Base-by-base conservation (phyloP, 371 early-diverging fungal species). In the Mortierella sp. region DNA sequence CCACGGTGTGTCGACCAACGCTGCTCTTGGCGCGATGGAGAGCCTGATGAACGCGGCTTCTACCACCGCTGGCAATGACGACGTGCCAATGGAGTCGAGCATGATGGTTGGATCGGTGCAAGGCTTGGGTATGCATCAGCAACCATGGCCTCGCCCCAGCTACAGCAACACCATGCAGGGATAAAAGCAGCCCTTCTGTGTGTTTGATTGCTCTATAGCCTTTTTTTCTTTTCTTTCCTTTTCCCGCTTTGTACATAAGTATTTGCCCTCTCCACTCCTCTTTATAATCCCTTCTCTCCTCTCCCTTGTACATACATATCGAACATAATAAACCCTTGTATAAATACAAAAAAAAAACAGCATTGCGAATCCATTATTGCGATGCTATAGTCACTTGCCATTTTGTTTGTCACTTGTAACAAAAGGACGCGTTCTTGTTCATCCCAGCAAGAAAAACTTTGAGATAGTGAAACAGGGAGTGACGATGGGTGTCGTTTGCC, bases 81-180 rank as follows among this genome's bases (percentile, higher is more conserved):
- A 81, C 63, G 71, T 78, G 48, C 18, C 72, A 27, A 82, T 82
- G 82, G 65, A 35, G 4, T 72, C 71, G 7, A 51, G 10, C 32
- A 48, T 49, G 72, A 32, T 48, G 14, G 32, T 32, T 48, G 21
- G 74, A 56, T 18, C 49, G 38, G 70, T n/a, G 41, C 54, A 68
- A 14, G n/a, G 54, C 56, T 32, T 35, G 49, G 38, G 43, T 60
- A 72, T 65, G 49, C 54, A 35, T 24, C 78, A 56, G 63, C 81
- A 76, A 41, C 54, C 49, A 46, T 81, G 81, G 81, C 72, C 74
- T 55, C 55, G 46, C 14, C 81, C 72, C 41, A 46, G 44, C 7
- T 81, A 54, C 60, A 35, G 77, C 4, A 76, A 72, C 32, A 54
- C 81, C 32, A 76, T 81, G 76, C 74, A 81, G 38, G 81, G 77